These are phyloP conservation scores for Serendipita sp. DNA, from an alignment of 768 basidiomycete genomes.

Conservation along the genomic window DNA sequence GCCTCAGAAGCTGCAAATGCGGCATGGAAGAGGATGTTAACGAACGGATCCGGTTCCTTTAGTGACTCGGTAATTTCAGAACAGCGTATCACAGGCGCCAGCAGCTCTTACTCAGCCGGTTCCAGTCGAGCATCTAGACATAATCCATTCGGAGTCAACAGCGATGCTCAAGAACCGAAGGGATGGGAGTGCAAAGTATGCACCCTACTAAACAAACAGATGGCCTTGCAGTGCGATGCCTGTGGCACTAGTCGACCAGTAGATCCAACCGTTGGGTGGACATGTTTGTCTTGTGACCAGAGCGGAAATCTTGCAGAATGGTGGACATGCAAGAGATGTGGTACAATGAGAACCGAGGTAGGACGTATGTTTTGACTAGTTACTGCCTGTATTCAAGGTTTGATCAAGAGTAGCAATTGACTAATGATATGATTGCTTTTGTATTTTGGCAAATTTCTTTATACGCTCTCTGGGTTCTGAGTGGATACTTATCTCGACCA, in stretches of 20 bases:
- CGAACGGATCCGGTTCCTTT: too few species aligned
- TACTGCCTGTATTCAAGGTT: too few species aligned
- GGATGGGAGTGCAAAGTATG: constrained; percentile 30
- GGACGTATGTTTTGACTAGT: neutral
- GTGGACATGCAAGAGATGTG: constrained; percentile 66
- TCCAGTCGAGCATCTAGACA: too few species aligned
- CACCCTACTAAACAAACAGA: constrained; percentile 44
- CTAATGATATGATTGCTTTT: too few species aligned
- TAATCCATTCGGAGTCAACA: too few species aligned
- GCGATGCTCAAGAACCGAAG: neutral
- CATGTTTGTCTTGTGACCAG: constrained; percentile 48
- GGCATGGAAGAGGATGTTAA: neutral
- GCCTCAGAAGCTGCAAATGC: neutral
- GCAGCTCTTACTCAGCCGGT: too few species aligned
- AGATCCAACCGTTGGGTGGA: constrained; percentile 35
- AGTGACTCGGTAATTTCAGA: too few species aligned
- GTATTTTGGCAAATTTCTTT: too few species aligned
- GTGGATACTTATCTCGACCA: too few species aligned
- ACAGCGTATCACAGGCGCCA: too few species aligned
- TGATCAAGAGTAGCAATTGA: too few species aligned
- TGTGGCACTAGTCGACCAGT: constrained; percentile 31
- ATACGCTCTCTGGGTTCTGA: too few species aligned
- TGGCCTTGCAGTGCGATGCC: constrained; percentile 40
- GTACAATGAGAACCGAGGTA: constrained; percentile 35
- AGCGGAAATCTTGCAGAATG: constrained; percentile 41